Conservation (phyloP, 177 flowering plant genomes). For the Vitis hybrid region DNA sequence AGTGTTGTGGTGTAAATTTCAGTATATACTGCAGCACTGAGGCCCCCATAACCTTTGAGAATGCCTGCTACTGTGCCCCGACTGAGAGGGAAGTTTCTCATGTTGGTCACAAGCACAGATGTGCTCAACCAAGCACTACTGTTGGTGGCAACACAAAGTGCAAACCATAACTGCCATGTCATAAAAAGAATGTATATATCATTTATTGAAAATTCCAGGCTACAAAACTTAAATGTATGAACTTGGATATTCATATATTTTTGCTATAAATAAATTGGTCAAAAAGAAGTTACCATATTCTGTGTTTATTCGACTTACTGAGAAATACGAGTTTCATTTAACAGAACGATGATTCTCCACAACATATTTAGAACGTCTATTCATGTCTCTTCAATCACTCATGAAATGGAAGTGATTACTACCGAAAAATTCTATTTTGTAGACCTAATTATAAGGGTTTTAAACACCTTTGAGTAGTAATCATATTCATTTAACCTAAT, state of each 20-base stretch:
- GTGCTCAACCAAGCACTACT: slow-evolving; percentile 85
- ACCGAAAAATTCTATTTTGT: too few species aligned
- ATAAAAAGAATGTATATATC: slow-evolving; percentile 1
- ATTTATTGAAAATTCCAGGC: background rate
- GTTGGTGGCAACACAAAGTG: slow-evolving; percentile 67
- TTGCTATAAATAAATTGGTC: background rate
- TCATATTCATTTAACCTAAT: too few species aligned
- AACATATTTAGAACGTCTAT: background rate
- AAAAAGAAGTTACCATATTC: background rate
- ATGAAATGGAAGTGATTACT: too few species aligned
- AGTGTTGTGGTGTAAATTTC: slow-evolving; percentile 64
- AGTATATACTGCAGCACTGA: slow-evolving; percentile 86
- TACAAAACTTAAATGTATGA: background rate
- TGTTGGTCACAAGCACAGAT: slow-evolving; percentile 82
- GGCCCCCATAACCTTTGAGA: slow-evolving; percentile 84
- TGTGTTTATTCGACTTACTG: background rate
- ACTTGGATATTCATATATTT: background rate
- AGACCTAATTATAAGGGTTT: too few species aligned
- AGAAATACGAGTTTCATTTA: background rate
- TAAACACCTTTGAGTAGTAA: too few species aligned
- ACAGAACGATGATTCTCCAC: background rate
- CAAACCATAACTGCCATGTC: slow-evolving; percentile 73
- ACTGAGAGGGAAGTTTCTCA: slow-evolving; percentile 85
- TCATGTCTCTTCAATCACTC: too few species aligned
- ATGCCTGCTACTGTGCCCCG: slow-evolving; percentile 90